Base-by-base conservation (phyloP, 2,329 filamentous ascomycete species). In the Fusarium nisikadoi region DNA sequence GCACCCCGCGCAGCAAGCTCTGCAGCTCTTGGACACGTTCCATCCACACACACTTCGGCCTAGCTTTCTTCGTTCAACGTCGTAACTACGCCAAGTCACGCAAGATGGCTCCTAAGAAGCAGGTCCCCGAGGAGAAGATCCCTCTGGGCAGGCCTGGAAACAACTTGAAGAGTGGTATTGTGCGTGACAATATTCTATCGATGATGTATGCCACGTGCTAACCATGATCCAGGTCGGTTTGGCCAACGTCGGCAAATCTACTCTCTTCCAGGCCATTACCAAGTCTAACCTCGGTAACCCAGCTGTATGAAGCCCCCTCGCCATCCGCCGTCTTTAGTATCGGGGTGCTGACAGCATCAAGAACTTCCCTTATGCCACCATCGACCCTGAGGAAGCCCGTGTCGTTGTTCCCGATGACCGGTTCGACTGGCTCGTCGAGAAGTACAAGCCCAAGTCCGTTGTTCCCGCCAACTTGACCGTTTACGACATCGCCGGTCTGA, bases 301-400 rank as follows among this genome's bases (percentile, higher is more conserved):
- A 79, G 96, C 96, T 87, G 92, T 94, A 88, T 84, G 90, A 88
- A 78, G 75, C 78, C 76, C 76, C 74, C 75, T 77, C 75, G 77
- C 73, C 75, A 72, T 67, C 61, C 72, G 74, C 71, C 78, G 77
- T 74, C 76, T 76, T 73, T 79, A 80, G 80, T 79, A 81, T 76
- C 74, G 77, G 79, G 78, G 79, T 81, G 78, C 80, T 82, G 78
- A 83, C 80, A 82, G 80, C 80, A 77, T 79, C 75, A 81, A 94
- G 91, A 99, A 99, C 87, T 99, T 98, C 83, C 96, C 96, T 62
- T 99, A 97, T 87, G 96, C 96, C 81, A 99, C 96, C 79, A 99
- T 99, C 84, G 95, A 99, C 77, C 96, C 96, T 52, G 97, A 99
- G 87, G 96, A 99, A 86, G 94, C 96, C 73, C 94, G 95, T 78